Evolutionary conservation across 73 alveolate genomes (phyloP).

Genomic region (Blepharisma stoltei): DNA sequence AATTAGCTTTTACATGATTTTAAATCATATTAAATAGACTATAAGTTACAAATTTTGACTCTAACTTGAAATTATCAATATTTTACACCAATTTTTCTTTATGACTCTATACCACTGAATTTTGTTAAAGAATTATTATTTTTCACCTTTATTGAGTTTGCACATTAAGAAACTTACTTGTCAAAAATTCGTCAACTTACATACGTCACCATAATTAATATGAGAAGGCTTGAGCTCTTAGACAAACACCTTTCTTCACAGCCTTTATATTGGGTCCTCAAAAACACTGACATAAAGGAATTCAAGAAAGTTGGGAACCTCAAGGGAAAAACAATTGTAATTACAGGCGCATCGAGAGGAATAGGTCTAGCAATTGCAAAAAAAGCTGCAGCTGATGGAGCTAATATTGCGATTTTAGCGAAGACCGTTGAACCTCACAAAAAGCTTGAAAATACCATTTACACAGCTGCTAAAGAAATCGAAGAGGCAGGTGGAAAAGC

Average conservation of each 20-base stretch:
- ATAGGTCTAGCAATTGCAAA: slow-evolving; percentile 82
- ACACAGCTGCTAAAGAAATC: slow-evolving; percentile 81
- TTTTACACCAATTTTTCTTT: too few species aligned
- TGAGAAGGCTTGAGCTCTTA: not conserved
- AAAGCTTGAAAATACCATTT: slow-evolving; percentile 78
- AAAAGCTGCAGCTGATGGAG: slow-evolving; percentile 86
- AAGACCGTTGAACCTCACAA: slow-evolving; percentile 83
- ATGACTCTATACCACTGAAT: too few species aligned
- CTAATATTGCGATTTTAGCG: slow-evolving; percentile 83
- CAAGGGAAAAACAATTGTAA: slow-evolving; percentile 76
- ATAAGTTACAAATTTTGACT: too few species aligned
- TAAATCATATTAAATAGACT: too few species aligned
- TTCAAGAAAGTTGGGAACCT: slow-evolving; percentile 50
- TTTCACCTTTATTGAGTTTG: too few species aligned
- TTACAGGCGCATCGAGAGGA: slow-evolving; percentile 91
- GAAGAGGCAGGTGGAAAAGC: slow-evolving; percentile 76
- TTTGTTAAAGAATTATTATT: too few species aligned
- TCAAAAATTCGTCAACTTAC: too few species aligned
- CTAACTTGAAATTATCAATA: too few species aligned
- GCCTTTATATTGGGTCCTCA: slow-evolving; percentile 3
- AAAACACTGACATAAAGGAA: not conserved
- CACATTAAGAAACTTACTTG: too few species aligned
- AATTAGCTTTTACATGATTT: too few species aligned
- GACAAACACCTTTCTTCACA: not conserved
- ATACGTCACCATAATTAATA: not conserved